Evolutionary conservation across 768 basidiomycete species (phyloP).

Genomic region (Leccinum disarticulatum): DNA sequence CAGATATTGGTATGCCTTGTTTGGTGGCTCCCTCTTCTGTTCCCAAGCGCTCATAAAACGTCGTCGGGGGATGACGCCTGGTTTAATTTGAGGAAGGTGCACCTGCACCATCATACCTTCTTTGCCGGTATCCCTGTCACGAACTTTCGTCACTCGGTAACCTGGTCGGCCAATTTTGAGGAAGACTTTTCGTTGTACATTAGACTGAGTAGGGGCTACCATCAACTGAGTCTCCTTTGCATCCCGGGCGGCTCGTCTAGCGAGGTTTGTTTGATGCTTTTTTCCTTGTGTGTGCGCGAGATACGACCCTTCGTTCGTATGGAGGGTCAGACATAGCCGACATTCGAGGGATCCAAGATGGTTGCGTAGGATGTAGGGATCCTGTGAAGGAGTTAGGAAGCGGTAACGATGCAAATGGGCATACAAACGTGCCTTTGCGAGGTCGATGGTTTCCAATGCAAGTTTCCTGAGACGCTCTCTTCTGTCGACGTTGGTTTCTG

Average conservation of each 20-base stretch:
- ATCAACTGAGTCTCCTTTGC: conserved; percentile 91
- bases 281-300: conserved; percentile 99
- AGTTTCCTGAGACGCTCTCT: conserved; percentile 93
- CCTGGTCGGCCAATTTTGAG: conserved; percentile 96
- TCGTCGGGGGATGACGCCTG: conserved; percentile 77
- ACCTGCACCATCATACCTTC: conserved; percentile 98
- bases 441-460: conserved; percentile 94
- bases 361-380: conserved; percentile 98
- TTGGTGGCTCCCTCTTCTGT: conserved; percentile 91
- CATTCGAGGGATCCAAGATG: conserved; percentile 98
- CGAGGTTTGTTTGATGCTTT: conserved; percentile 98
- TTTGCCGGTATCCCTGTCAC: conserved; percentile 85
- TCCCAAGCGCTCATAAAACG: conserved; percentile 99
- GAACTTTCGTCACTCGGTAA: conserved; percentile 94
- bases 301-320: conserved; percentile 99
- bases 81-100: conserved; percentile 91
- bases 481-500: conserved; percentile 93
- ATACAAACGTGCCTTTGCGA: conserved; percentile 76
- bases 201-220: conserved; percentile 79
- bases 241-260: conserved; percentile 95
- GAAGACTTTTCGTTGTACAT: conserved; percentile 89
- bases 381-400: conserved; percentile 45
- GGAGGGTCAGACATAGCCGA: conserved; percentile 93
- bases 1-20: conserved; percentile 96
- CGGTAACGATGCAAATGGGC: background rate